Evolutionary conservation across 257 asterid species (phyloP).

Genomic region (Vinca minor): DNA sequence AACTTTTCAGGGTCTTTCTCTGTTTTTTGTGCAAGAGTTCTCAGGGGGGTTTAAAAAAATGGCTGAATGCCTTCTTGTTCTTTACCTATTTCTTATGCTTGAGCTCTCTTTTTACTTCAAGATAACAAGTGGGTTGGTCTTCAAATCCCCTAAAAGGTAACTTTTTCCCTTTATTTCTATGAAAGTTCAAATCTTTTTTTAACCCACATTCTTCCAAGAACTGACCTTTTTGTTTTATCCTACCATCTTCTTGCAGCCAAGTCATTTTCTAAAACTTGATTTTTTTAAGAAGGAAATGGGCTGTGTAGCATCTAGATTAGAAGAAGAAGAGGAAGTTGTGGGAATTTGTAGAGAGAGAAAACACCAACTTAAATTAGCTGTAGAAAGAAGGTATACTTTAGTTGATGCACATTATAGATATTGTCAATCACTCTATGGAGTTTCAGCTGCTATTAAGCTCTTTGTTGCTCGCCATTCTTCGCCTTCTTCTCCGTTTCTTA

Average conservation of each 20-base stretch:
- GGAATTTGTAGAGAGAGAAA: constrained; percentile 82
- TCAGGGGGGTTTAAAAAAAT: too few relatives aligned
- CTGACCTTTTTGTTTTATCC: constrained; percentile 28
- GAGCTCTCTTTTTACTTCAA: too few relatives aligned
- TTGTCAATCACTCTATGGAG: constrained; percentile 68
- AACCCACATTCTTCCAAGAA: constrained; percentile 32
- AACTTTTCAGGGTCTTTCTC: too few relatives aligned
- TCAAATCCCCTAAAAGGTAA: constrained; percentile 15
- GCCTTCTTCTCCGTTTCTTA: constrained; percentile 50
- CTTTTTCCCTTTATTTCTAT: constrained; percentile 6
- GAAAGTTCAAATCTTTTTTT: constrained; percentile 24
- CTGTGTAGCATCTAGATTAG: constrained; percentile 70
- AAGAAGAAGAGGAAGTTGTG: constrained; percentile 76
- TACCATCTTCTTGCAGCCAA: constrained; percentile 11
- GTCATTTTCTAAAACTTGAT: constrained; percentile 2
- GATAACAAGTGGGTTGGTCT: constrained; percentile 20
- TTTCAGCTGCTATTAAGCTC: constrained; percentile 68
- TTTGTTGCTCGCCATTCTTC: constrained; percentile 75
- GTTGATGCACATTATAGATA: constrained; percentile 83
- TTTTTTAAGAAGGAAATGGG: constrained; percentile 47
- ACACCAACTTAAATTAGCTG: constrained; percentile 62
- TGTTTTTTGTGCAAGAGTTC: too few relatives aligned
- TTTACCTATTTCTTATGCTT: too few relatives aligned
- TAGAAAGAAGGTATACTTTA: constrained; percentile 65
- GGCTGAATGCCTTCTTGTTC: too few relatives aligned